Conservation (phyloP, 2,329 filamentous ascomycete species). For the Monosporascus sp. region DNA sequence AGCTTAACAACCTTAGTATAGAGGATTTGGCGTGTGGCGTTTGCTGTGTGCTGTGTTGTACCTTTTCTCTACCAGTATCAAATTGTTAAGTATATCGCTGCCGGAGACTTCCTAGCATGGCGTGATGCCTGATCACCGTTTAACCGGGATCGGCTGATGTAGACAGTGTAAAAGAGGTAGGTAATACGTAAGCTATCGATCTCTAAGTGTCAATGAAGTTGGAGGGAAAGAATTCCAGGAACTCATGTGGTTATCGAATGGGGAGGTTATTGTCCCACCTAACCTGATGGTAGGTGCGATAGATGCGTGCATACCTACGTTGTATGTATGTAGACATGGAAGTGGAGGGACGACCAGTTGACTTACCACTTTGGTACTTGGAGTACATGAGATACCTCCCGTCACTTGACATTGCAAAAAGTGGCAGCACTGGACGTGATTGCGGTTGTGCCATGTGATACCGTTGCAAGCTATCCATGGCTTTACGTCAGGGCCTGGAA, state of each 20-base stretch:
- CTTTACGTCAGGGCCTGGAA: too few species aligned
- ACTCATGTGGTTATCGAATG: not conserved
- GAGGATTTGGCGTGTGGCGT: too few species aligned
- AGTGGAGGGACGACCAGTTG: not conserved
- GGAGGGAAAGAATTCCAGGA: not conserved
- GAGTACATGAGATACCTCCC: too few species aligned
- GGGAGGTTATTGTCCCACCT: not conserved
- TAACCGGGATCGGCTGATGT: not conserved
- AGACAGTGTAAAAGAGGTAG: not conserved
- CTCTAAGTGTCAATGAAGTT: not conserved
- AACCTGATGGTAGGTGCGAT: not conserved
- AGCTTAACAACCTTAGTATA: too few species aligned
- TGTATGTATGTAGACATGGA: not conserved
- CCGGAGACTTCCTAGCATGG: not conserved
- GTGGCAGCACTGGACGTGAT: too few species aligned
- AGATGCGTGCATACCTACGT: not conserved
- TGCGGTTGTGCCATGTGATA: too few species aligned
- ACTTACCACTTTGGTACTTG: too few species aligned
- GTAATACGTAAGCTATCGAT: not conserved
- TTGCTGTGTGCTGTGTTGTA: too few species aligned
- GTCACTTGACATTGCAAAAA: too few species aligned
- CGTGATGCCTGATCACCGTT: not conserved
- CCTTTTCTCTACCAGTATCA: too few species aligned
- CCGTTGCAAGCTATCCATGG: too few species aligned
- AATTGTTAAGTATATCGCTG: not conserved